Evolutionary conservation across 1,139 yeast genomes (phyloP).

Genomic region (Yarrowia galli): DNA sequence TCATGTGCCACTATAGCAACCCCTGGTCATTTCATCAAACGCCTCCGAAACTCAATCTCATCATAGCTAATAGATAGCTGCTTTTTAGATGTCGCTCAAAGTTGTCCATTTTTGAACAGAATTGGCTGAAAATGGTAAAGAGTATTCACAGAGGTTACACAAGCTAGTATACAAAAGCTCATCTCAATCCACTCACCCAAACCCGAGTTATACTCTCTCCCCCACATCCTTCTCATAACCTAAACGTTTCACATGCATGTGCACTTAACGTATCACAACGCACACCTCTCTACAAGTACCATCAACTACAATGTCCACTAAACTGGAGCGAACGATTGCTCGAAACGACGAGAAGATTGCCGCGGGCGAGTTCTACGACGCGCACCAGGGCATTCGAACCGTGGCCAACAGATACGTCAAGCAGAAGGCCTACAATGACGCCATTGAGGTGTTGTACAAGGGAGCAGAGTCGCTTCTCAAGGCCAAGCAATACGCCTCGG

Average conservation of each 20-base stretch:
- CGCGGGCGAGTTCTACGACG: slow-evolving; percentile 85
- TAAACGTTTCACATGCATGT: slow-evolving; percentile 1
- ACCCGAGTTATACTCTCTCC: background rate
- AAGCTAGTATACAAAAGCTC: too few species aligned
- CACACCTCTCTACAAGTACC: too few species aligned
- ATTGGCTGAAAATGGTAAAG: too few species aligned
- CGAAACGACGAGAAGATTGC: slow-evolving; percentile 57
- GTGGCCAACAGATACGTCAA: slow-evolving; percentile 84
- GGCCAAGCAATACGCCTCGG: slow-evolving; percentile 78
- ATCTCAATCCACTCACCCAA: too few species aligned
- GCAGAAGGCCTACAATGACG: slow-evolving; percentile 68
- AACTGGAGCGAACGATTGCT: slow-evolving; percentile 47
- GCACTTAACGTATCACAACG: background rate
- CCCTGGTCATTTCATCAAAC: background rate
- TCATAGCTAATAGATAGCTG: too few species aligned
- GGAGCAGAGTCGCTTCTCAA: slow-evolving; percentile 72
- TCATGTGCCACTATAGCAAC: too few species aligned
- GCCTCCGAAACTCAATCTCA: background rate
- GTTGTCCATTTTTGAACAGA: background rate
- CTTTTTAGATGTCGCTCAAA: background rate
- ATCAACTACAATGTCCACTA: slow-evolving; percentile 43
- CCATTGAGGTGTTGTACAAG: slow-evolving; percentile 73
- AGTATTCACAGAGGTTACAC: too few species aligned
- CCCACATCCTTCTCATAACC: background rate
- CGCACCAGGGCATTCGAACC: slow-evolving; percentile 91